Base-by-base conservation (phyloP, 257 asterid genomes). In the Penstemon eatonii region DNA sequence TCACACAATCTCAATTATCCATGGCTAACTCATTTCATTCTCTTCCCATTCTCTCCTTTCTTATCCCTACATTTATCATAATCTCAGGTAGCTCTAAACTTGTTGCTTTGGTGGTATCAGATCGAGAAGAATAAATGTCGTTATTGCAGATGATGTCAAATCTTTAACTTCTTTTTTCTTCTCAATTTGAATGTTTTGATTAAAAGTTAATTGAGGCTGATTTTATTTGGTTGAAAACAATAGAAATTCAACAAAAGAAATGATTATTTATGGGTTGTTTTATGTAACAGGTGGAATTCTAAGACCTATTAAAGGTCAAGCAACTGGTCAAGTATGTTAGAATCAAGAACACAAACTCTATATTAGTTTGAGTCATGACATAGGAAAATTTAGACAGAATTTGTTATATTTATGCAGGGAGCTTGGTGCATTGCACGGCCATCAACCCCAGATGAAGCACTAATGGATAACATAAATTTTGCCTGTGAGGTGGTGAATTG, bases 351-450 rank as follows among this genome's bases (percentile, higher is more conserved):
- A 49, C 7, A 6, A 9, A 9, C 4, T 7, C 18, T 15, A 15
- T 15, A 25, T 6, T 49, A 49, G 4, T 4, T 10, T 49, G 33
- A 25, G 0, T 13, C 11, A 10, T 55, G 18, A 6, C 38, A 6
- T 3, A 7, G 4, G 39, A 55, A n/a, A 8, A 55, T 15, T 3
- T 18, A 25, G 33, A 25, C 33, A 25, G 0, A 25, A 25, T 2
- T n/a, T 15, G 8, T 3, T 13, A 37, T 18, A 55, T 55, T 4
- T 5, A 18, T 38, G 38, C 69, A 79, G 77, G 80, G 78, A 51
- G 45, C 68, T 3, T 78, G 86, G 82, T 78, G 84, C 70, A 59
- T 73, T 45, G 41, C 86, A 8, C 60, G 64, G 59, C 80, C 84
- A 0, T 76, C 81, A 7, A 5, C 82, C 3, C 43, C 73, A 13